Base-by-base conservation (phyloP, 495 filamentous ascomycete genomes). In the Xylaria cubensis region DNA sequence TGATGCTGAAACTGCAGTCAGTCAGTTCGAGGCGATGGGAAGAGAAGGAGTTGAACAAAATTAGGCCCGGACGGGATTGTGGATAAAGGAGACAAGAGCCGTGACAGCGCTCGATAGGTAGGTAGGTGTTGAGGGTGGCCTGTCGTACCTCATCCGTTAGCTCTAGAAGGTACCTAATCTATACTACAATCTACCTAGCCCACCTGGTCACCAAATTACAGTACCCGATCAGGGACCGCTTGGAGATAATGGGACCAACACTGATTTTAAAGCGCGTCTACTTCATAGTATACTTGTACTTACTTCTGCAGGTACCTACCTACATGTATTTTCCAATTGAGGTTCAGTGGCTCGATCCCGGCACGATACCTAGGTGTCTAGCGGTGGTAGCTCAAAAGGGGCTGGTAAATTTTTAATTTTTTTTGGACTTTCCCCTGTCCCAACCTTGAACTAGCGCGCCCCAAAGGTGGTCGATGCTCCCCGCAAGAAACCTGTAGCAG, bases 1-100 rank as follows among this genome's bases (percentile, higher is more conserved):
- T 48, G 61, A 61, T 66, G 63, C 61, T 51, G 42, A 61, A 72
- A 56, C 62, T 61, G 51, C 70, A 59, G 67, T 61, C 36, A 29
- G 26, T 29, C 55, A 61, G 65, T 42, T 67, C 65, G 50, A 61
- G 70, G 42, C 36, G 70, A 46, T 61, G 70, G 53, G 70, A 50
- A 67, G 51, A 66, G 70, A 72, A 72, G 70, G 63, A 72, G 70
- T 72, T 39, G 70, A 72, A 72, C 39, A 64, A 72, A 72, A 72
- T 72, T 55, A 72, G 70, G 39, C 70, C 61, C 21, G 68, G 70
- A 72, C 29, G 51, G 63, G 59, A 72, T 72, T 72, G 70, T 72
- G 70, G 70, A 72, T 72, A 72, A 72, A 72, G 70, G 70, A 72
- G 70, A 64, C 39, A 61, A 39, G 26, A 48, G 61, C 64, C 63